Evolutionary conservation across 352 stramenopile species (phyloP), one percentile per base, ranked within the genome.

Genomic region (Phytopythium aichiense): DNA sequence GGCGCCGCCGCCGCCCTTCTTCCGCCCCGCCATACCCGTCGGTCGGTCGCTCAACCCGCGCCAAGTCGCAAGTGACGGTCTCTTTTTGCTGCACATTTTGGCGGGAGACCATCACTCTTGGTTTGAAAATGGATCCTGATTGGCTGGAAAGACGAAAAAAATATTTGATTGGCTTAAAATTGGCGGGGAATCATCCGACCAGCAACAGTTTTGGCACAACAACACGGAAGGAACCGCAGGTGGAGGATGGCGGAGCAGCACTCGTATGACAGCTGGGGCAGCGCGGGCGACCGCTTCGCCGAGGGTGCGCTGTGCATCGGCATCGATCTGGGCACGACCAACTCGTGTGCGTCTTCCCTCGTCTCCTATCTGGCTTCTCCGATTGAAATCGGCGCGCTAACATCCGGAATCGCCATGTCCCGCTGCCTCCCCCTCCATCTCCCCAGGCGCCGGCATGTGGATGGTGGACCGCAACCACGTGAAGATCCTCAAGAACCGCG

Each of bases 241-340:
- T 73, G 59, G 75, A 45, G 16, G 20, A 49, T 13, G 18, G 22
- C 22, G 20, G 42, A 28, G 16, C 18, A 49, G 48, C 48, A 53
- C 25, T 33, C 69, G 54, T 94, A 95, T 66, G 83, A 95, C 45
- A 91, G 83, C 62, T 95, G 87, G 87, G 82, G 87, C 37, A 81
- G 69, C 66, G 72, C 77, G 12, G 70, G 62, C 50, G 81, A 92
- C 51, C 79, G 74, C 60, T 93, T 94, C 63, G 73, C 73, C 12
- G 73, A 94, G 56, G 84, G 81, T 59, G 76, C 72, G 46, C 75
- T 92, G 54, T 93, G 83, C 66, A 98, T 99, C 63, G 98, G 98
- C 63, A 99, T 99, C 72, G 98, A 99, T 85, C 85, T 99, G 61
- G 98, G 98, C 72, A 99, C 98, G 11, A 99, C 98, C 28, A 99